Evolutionary conservation across 2,329 filamentous ascomycete species (phyloP).

Genomic region (Diplodia mutila): DNA sequence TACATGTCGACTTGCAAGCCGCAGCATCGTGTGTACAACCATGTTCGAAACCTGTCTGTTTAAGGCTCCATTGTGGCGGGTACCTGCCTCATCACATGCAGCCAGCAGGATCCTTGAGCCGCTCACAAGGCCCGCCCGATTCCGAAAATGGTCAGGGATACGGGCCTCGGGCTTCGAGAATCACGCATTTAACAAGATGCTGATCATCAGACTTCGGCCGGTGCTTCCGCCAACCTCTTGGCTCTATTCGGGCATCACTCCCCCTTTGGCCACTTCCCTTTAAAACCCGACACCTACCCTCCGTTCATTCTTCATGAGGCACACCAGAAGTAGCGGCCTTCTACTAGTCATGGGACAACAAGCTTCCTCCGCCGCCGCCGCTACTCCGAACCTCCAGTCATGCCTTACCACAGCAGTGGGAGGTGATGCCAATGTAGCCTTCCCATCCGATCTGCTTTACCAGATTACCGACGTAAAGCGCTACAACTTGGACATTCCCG

Average conservation of each 20-base stretch:
- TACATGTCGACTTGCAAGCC: no score
- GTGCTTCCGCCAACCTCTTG: not conserved
- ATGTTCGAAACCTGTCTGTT: not conserved
- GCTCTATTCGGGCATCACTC: not conserved
- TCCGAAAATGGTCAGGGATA: not conserved
- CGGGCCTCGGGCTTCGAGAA: not conserved
- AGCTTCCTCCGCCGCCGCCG: slow-evolving; percentile 33
- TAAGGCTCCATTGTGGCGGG: not conserved
- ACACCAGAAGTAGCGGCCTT: not conserved
- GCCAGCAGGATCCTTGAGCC: not conserved
- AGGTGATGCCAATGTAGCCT: slow-evolving; percentile 33
- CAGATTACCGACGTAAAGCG: slow-evolving; percentile 40
- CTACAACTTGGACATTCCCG: slow-evolving; percentile 42
- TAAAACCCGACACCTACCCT: not conserved
- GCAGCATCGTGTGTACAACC: not conserved
- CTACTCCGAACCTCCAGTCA: slow-evolving; percentile 27
- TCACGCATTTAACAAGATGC: not conserved
- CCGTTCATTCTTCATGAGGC: not conserved
- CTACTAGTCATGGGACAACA: slow-evolving; percentile 36
- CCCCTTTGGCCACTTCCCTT: not conserved
- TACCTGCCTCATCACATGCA: not conserved
- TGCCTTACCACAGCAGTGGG: slow-evolving; percentile 38
- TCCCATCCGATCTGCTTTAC: slow-evolving; percentile 34
- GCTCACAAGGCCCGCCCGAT: not conserved
- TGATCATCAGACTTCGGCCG: slow-evolving; percentile 4